Evolutionary conservation across 345 rosid species (phyloP).

Genomic region (Linum trigynum): DNA sequence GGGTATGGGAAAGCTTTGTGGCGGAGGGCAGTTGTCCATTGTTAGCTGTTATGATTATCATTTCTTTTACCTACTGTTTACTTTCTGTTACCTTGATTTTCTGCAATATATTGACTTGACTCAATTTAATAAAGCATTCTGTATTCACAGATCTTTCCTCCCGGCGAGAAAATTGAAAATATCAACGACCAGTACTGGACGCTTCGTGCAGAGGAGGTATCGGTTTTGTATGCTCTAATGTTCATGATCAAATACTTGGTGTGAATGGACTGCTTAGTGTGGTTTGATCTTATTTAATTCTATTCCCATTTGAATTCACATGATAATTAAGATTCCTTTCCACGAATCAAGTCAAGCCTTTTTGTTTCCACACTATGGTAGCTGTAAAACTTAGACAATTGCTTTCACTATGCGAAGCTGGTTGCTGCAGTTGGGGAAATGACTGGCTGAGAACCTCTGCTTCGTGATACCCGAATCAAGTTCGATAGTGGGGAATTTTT

Average conservation of each 20-base stretch:
- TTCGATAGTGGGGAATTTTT: too few species aligned
- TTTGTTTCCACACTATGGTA: too few species aligned
- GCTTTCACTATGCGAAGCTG: too few species aligned
- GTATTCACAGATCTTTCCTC: constrained; percentile 26
- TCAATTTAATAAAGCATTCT: background rate
- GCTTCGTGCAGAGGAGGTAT: constrained; percentile 1
- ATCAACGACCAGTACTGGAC: constrained; percentile 5
- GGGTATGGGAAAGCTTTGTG: background rate
- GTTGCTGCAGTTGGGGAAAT: too few species aligned
- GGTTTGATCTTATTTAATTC: background rate
- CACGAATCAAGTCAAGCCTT: too few species aligned
- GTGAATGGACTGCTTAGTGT: background rate
- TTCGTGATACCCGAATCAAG: too few species aligned
- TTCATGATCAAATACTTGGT: background rate
- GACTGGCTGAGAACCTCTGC: too few species aligned
- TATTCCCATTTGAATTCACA: too few species aligned
- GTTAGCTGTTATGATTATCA: too few species aligned
- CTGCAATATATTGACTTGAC: background rate
- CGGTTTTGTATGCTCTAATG: background rate
- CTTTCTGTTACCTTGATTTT: constrained; percentile 1
- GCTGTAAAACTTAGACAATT: too few species aligned
- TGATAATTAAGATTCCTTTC: too few species aligned
- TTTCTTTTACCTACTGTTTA: background rate
- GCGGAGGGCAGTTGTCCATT: too few species aligned
- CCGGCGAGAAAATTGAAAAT: constrained; percentile 19